Evolutionary conservation across 2,329 filamentous ascomycete genomes (phyloP), one percentile per base, ranked within the genome.

Genomic region (Colletotrichum kahawae): DNA sequence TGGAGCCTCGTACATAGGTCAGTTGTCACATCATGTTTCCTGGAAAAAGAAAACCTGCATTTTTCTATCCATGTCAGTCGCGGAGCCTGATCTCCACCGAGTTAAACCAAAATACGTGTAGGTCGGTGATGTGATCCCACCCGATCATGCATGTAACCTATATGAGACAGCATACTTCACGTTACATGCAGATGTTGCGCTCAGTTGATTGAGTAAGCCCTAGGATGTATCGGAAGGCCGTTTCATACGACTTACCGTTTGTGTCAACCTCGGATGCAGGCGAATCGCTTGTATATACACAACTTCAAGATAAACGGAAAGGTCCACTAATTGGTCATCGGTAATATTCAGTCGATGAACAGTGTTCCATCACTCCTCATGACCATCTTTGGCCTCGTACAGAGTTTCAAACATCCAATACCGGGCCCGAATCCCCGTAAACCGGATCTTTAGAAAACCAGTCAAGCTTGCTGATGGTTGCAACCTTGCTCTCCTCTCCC

Each of bases 401-500:
- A 7, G 2, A 33, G 7, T n/a, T 7, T 54, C 10, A 43, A 5
- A 51, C 43, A 16, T 73, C 43, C 43, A 78, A 16, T 14, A 51
- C 69, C 1, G 77, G 75, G 8, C 74, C 77, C 18, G 66, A 5
- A 29, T 76, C 65, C 12, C 76, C 77, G 33, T 80, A 79, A 51
- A 81, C 48, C 21, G 78, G 77, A 59, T 79, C 77, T 33, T 48
- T 77, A 14, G 54, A 36, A 38, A 80, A 77, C 79, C 77, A 79
- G 7, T 24, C 54, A 9, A 77, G 16, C 18, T 31, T 38, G 10
- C 27, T 48, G 38, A 78, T 78, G 2, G 18, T 62, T 3, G 71
- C 60, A 4, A 89, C 82, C 78, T 89, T 90, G 8, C 82, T 81
- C 79, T 90, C 88, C 79, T 93, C 92, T 0, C 86, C 90, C 48